phyloP scores from a whole-genome alignment of 1,284 basidiomycete genomes.

The Macrocystidia cucumis region DNA sequence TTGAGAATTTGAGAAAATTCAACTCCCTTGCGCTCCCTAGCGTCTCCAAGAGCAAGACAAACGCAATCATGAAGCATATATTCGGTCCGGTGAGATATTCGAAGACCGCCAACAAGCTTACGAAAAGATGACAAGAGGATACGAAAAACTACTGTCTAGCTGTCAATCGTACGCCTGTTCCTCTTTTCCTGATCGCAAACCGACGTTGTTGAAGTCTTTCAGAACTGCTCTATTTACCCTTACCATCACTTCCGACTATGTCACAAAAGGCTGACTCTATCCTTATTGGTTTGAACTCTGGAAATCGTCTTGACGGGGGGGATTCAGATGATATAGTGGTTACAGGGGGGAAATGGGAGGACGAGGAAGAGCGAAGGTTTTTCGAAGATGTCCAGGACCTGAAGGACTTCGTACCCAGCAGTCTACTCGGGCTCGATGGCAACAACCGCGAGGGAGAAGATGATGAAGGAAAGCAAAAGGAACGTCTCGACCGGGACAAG shows the following conservation, averaged over 20 bases:
- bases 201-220: slow-evolving; percentile 54
- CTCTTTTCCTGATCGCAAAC: slow-evolving; percentile 1
- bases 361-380: slow-evolving; percentile 93
- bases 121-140: slow-evolving; percentile 95
- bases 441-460: slow-evolving; percentile 22
- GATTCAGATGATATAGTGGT: slow-evolving; percentile 48
- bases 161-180: slow-evolving; percentile 64
- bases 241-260: slow-evolving; percentile 77
- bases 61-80: slow-evolving; percentile 97
- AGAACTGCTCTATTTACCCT: slow-evolving; percentile 75
- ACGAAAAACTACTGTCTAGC: slow-evolving; percentile 83
- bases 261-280: slow-evolving; percentile 77
- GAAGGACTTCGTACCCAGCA: slow-evolving; percentile 85
- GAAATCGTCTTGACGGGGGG: slow-evolving; percentile 20
- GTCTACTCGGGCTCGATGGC: slow-evolving; percentile 75
- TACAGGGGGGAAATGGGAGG: slow-evolving; percentile 90
- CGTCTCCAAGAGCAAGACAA: slow-evolving; percentile 94
- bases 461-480: slow-evolving; percentile 37
- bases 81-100: slow-evolving; percentile 97
- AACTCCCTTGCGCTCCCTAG: slow-evolving; percentile 29
- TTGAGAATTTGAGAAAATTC: slow-evolving; percentile 3
- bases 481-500: slow-evolving; percentile 46
- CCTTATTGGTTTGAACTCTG: slow-evolving; percentile 34
- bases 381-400: slow-evolving; percentile 93
- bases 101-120: slow-evolving; percentile 98